A percentile compares a stretch with the other conserved stretches of the same genome.
phyloP scores from a whole-genome alignment of 108 stramenopile genomes.

The Conticribra weissflogii region DNA sequence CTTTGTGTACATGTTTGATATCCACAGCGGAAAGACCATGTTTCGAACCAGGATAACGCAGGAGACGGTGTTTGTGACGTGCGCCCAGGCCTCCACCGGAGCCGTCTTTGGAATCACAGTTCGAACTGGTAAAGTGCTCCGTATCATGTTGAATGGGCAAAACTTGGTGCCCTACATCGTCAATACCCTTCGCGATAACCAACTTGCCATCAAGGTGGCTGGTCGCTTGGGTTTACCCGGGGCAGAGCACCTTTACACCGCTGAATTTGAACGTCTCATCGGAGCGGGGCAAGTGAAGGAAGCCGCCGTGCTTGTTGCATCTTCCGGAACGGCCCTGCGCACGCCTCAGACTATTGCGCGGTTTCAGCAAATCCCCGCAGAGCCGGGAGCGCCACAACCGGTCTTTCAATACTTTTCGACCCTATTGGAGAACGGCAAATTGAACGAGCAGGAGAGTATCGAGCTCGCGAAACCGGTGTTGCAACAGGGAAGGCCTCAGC shows the following conservation, averaged over 20 bases:
- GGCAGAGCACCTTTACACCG: slow-evolving; percentile 94
- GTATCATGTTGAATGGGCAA: slow-evolving; percentile 89
- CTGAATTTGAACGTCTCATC: slow-evolving; percentile 95
- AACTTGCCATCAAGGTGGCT: slow-evolving; percentile 94
- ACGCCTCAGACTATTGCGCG: slow-evolving; percentile 97
- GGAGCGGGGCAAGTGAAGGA: slow-evolving; percentile 87
- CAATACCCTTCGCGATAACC: slow-evolving; percentile 89
- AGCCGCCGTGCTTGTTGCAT: slow-evolving; percentile 94
- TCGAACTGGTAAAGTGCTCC: slow-evolving; percentile 93
- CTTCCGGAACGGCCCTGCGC: slow-evolving; percentile 86
- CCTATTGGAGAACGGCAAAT: slow-evolving; percentile 92
- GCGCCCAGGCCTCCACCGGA: slow-evolving; percentile 80
- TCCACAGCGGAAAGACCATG: slow-evolving; percentile 94
- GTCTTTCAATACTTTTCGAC: slow-evolving; percentile 99
- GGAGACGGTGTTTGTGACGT: slow-evolving; percentile 96
- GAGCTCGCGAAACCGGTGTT: slow-evolving; percentile 98
- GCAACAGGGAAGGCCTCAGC: slow-evolving; percentile 92
- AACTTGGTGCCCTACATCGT: slow-evolving; percentile 96
- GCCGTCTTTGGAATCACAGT: slow-evolving; percentile 95
- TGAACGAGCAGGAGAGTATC: slow-evolving; percentile 97
- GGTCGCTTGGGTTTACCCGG: slow-evolving; percentile 96
- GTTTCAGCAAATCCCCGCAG: slow-evolving; percentile 97
- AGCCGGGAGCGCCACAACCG: slow-evolving; percentile 95
- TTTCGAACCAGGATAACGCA: slow-evolving; percentile 95
- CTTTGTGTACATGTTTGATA: slow-evolving; percentile 97